Evolutionary conservation across 2,329 filamentous ascomycete genomes (phyloP).

Genomic region (Botrytis medusae): DNA sequence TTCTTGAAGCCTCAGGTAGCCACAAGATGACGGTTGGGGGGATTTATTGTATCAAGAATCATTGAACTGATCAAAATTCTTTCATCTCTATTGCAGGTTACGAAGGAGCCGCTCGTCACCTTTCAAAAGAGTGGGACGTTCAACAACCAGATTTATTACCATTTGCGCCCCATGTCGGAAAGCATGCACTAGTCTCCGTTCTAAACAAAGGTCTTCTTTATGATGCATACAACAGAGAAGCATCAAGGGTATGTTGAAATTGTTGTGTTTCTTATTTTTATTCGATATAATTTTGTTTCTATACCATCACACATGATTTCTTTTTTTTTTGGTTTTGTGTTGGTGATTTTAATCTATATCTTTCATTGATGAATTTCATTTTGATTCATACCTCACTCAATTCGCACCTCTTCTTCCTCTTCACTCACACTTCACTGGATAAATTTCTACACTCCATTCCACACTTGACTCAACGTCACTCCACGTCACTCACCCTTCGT

Average conservation of each 20-base stretch:
- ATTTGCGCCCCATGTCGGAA: conserved; percentile 65
- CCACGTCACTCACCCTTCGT: too few relatives aligned
- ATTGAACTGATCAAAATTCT: conserved; percentile 26
- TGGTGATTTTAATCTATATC: neutral
- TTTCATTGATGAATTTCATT: neutral
- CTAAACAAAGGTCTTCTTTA: conserved; percentile 65
- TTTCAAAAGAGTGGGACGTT: conserved; percentile 68
- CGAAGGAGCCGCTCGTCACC: conserved; percentile 65
- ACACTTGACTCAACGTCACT: neutral
- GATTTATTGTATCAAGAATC: neutral
- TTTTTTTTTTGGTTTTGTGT: neutral
- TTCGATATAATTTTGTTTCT: neutral
- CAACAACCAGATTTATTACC: conserved; percentile 61
- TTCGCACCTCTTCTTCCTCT: neutral
- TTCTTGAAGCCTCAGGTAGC: neutral
- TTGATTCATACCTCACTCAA: neutral
- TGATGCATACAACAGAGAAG: conserved; percentile 57
- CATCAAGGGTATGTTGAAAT: conserved; percentile 32
- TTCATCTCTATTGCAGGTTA: conserved; percentile 52
- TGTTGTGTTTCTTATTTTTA: neutral
- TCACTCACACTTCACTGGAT: neutral
- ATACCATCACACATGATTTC: neutral
- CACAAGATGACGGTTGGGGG: neutral
- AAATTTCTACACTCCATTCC: neutral
- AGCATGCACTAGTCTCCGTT: conserved; percentile 61